Evolutionary conservation across 164 flowering plant genomes (phyloP).

Genomic region (Dillenia suffruticosa): DNA sequence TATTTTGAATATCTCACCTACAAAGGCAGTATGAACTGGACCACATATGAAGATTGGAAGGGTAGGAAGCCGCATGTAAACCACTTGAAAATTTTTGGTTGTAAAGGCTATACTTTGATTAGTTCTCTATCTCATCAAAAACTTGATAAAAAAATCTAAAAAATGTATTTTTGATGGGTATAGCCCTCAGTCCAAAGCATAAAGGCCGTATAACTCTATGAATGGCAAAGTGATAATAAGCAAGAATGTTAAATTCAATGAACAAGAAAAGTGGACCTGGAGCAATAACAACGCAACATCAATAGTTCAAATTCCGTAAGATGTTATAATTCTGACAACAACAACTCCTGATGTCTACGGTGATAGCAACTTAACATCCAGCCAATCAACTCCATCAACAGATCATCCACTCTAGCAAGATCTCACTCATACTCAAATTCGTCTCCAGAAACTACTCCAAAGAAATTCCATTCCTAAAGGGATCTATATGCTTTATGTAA

Average conservation of each 20-base stretch:
- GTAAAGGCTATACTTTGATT: not conserved
- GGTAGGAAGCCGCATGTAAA: not conserved
- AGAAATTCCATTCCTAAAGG: no score
- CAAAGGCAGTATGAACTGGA: not conserved
- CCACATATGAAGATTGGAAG: not conserved
- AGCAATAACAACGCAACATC: no score
- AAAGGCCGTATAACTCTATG: constrained; percentile 1
- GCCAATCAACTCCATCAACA: no score
- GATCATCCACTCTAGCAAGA: no score
- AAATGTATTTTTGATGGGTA: not conserved
- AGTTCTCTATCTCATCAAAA: not conserved
- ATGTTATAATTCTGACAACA: no score
- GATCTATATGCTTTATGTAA: no score
- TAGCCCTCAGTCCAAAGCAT: not conserved
- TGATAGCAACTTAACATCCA: no score
- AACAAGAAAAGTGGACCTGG: not conserved
- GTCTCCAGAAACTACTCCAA: no score
- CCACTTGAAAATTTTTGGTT: not conserved
- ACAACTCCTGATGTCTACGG: no score
- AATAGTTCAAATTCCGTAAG: no score
- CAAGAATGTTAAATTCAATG: constrained; percentile 1
- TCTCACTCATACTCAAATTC: no score
- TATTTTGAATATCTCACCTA: no score
- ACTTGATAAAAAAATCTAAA: constrained; percentile 1
- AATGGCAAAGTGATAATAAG: not conserved